Evolutionary conservation across 495 filamentous ascomycete species (phyloP), one percentile per base, ranked within the genome.

Genomic region (Penicillium tannophilum): DNA sequence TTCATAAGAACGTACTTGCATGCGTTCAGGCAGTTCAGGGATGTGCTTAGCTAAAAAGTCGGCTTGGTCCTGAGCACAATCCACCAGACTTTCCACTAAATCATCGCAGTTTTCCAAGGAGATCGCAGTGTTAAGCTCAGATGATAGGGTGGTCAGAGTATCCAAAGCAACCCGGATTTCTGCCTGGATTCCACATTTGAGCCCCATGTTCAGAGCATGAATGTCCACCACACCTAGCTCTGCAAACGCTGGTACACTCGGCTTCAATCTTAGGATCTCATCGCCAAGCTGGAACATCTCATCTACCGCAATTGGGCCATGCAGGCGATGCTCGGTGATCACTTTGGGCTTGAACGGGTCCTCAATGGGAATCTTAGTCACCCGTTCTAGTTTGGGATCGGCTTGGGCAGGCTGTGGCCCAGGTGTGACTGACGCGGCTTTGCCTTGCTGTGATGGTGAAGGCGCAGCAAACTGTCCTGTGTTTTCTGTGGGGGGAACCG

Each of bases 161-260:
- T 97, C 94, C 50, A 98, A 75, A 12, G 94, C 93, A 62, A 96
- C 74, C 10, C 92, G 87, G 26, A 97, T 85, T 70, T 98, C 94
- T 12, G 86, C 86, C 64, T 91, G 84, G 52, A 98, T 90, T 3
- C 93, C 94, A 57, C 89, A 96, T 60, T 95, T 91, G n/a, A 98
- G 78, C 65, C 91, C 90, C 81, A 91, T 90, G 2, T 86, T 96
- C 42, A 98, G 79, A n/a, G 93, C 91, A 62, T 91, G 89, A 28
- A 97, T 87, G 65, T 98, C 93, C 54, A 98, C 87, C 16, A 89
- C 77, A 11, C 94, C 94, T 30, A 97, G 77, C 62, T 98, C 93
- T 4, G 78, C 73, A n/a, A 90, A 81, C 1, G 76, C 71, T 3
- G 94, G 94, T 43, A 93, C 79, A 59, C 86, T 87, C 1, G 91